Base-by-base conservation (phyloP, 768 basidiomycete species). In the Collybiopsis luxurians region DNA sequence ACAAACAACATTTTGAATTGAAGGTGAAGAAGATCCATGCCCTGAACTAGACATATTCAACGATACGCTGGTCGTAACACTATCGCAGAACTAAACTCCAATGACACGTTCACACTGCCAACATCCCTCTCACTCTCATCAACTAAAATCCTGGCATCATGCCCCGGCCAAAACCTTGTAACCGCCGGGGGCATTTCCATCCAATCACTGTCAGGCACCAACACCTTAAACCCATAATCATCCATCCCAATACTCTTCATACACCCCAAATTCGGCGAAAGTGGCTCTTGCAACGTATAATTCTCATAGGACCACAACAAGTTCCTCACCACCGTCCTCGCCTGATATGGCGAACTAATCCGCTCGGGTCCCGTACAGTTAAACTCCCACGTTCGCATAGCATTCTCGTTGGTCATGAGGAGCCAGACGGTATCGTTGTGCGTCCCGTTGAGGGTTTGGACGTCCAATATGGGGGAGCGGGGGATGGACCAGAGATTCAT, bases 401-500 rank as follows among this genome's bases (percentile, higher is more conserved):
- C 46, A 63, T 96, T 97, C 74, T 91, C 86, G 71, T 96, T 97
- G 42, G 89, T 84, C 71, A 84, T 95, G 5, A 96, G 71, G 64
- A 96, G 51, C 92, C 92, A 95, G 54, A 95, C 78, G 60, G 88
- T 85, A 55, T 86, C 85, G 9, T 76, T 76, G 66, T 82, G 78
- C 24, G 65, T 75, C 6, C 90, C 89, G 1, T 71, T 74, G 52
- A 92, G 77, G 4, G 66, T 81, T 68, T 95, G 92, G 13, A 34
- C 31, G 24, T 67, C 71, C 3, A 69, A 1, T 34, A 94, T 78
- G 17, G 78, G 85, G 3, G 85, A 74, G 28, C 94, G 84, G 4
- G 86, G 84, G 17, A 85, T 83, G 1, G 92, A 88, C 87, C 89
- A 96, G 9, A 95, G 76, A 54, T 95, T 95, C 79, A 95, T 84